Base-by-base conservation (phyloP, 257 asterid genomes). In the Nicotiana sylvestris region DNA sequence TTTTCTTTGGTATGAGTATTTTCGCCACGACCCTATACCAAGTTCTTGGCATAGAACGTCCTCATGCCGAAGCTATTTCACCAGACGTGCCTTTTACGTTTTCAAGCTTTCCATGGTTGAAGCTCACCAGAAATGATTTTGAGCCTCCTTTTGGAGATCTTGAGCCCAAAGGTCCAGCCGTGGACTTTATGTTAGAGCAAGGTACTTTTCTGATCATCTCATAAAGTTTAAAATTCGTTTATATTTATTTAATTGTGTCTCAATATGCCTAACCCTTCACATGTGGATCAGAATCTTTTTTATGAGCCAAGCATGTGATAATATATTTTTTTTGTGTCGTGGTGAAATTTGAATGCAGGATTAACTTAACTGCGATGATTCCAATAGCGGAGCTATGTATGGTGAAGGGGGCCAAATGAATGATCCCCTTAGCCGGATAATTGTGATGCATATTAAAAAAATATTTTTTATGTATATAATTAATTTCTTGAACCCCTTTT, bases 41-140 rank as follows among this genome's bases (percentile, higher is more conserved):
- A 5, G 32, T 84, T 13, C 16, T 93, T 11, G 80, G 69, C 4
- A 82, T 82, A 8, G 85, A 88, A 12, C 89, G 66, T 57, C 97
- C 95, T 1, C 96, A 91, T 55, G 86, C 88, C 6, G 80, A 4
- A 2, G 46, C 89, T 0, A 29, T 33, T 35, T 86, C 92, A 9
- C 37, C 29, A 0, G 93, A 93, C 2, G 90, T 89, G 39, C 80
- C 85, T 7, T 94, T 94, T 64, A 1, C 51, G 2, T 78, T 93
- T 21, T 82, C 89, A 5, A 88, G 74, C 16, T 91, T 95, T 33
- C 91, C 95, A 0, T 39, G 58, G 18, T 3, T 88, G 27, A 80
- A 85, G 21, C 15, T 95, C 10, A 92, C 98, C 1, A 86, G 91
- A 81, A 89, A 92, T 51, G 90, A 95, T 32, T 95, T 91, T 39